Evolutionary conservation across 495 filamentous ascomycete species (phyloP).

Genomic region (Penicillium coffeae): DNA sequence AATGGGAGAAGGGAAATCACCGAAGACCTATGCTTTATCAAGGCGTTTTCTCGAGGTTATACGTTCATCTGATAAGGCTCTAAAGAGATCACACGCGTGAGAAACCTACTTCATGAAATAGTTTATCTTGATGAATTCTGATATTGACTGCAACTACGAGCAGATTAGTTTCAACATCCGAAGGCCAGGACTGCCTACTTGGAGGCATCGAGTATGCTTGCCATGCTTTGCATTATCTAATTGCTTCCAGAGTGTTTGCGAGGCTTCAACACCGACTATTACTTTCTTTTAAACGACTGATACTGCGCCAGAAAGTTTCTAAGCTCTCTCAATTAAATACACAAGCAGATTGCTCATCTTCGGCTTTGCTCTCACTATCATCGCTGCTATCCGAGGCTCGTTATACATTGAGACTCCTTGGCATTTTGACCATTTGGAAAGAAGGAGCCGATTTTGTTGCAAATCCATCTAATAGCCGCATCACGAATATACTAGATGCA

Average conservation of each 20-base stretch:
- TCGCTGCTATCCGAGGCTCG: neutral
- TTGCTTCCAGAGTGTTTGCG: neutral
- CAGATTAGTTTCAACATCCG: neutral
- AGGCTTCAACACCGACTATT: neutral
- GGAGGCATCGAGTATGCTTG: neutral
- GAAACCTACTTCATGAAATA: neutral
- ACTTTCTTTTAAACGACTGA: neutral
- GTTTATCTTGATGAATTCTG: neutral
- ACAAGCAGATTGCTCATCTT: neutral
- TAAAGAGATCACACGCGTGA: neutral
- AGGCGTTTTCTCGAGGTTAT: neutral
- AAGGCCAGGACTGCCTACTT: neutral
- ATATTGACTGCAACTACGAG: neutral
- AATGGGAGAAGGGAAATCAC: neutral
- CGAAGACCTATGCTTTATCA: neutral
- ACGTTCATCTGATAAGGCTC: neutral
- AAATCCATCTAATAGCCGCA: neutral
- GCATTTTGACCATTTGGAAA: neutral
- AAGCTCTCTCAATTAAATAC: neutral
- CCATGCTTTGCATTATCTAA: neutral
- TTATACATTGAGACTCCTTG: neutral
- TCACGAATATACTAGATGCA: neutral
- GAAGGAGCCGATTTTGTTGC: neutral
- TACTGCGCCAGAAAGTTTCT: neutral
- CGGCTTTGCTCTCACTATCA: neutral